Evolutionary conservation across 345 rosid genomes (phyloP), one percentile per base, ranked within the genome.

Genomic region (Rhodomyrtus tomentosa): DNA sequence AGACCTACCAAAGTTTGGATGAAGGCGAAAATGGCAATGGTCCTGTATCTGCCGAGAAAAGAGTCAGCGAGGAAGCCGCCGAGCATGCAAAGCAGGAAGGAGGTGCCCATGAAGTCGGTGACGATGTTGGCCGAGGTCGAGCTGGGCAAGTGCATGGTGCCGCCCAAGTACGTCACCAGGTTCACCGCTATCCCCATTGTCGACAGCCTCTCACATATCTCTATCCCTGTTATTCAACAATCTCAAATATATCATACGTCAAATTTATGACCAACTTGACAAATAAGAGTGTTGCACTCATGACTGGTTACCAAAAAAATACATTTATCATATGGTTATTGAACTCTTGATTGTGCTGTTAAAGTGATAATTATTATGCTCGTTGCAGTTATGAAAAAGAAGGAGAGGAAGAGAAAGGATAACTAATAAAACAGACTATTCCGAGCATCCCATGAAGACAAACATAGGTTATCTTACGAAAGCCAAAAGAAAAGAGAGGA

Each of bases 31-130:
- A 95, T 95, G 11, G 91, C 96, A 58, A 96, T 93, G 32, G 98
- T 96, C 88, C 84, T 88, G 86, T 87, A 91, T 87, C 96, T 85
- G 50, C 95, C 96, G 1, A 93, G 89, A 86, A 88, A 93, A 32
- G 94, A 86, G 83, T 93, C 96, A 0, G 96, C 96, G 25, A 92
- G 91, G 83, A 93, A 93, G 74, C 95, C 96, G 2, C 96, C 96
- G 0, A 93, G 93, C 88, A 93, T 76, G 84, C 91, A 88, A 38
- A 93, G 83, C n/a, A 92, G 88, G 42, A 92, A 93, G 22, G 91
- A 91, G 24, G 95, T 91, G 82, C 96, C 95, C 95, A 92, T 88
- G 85, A 92, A 93, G 81, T 92, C 95, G 6, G 95, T 93, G 36
- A 93, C 93, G 24, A 85, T 83, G 68, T 92, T 93, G 49, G 95